Conservation (phyloP, 2,329 filamentous ascomycete species). For the Conoideocrella luteorostrata region DNA sequence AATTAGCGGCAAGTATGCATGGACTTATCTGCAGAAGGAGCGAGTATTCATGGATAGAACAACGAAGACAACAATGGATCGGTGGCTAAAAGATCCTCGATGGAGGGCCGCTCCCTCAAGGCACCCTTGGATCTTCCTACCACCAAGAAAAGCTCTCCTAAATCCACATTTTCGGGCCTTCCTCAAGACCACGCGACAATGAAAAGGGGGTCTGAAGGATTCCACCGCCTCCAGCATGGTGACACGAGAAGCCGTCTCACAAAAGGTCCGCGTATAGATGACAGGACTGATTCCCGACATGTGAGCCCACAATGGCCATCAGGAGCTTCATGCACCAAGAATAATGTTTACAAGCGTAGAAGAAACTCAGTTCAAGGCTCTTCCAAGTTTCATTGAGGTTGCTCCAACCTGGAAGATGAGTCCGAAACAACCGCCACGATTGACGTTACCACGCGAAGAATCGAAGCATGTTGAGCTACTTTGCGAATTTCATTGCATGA, state of each 20-base stretch:
- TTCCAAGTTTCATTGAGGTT: too few relatives aligned
- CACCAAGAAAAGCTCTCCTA: constrained; percentile 1
- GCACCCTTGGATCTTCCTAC: neutral
- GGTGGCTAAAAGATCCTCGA: neutral
- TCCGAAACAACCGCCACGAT: too few relatives aligned
- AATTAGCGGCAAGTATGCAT: too few relatives aligned
- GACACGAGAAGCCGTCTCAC: constrained; percentile 9
- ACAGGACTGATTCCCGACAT: neutral
- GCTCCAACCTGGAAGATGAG: too few relatives aligned
- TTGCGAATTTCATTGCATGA: too few relatives aligned
- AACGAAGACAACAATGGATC: neutral
- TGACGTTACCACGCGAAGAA: too few relatives aligned
- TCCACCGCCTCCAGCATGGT: constrained; percentile 5
- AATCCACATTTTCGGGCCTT: constrained; percentile 8
- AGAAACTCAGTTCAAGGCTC: too few relatives aligned
- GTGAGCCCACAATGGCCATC: neutral
- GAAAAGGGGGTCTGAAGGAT: constrained; percentile 3
- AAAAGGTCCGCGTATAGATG: constrained; percentile 3
- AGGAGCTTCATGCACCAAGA: neutral
- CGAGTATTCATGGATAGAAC: neutral
- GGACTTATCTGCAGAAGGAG: neutral
- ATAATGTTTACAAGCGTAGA: neutral
- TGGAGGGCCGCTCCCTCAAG: neutral
- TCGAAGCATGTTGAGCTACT: too few relatives aligned
- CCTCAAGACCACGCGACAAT: constrained; percentile 8